Evolutionary conservation across 331 rosid genomes (phyloP), one percentile per base, ranked within the genome.

Genomic region (Erythrophleum ivorense): DNA sequence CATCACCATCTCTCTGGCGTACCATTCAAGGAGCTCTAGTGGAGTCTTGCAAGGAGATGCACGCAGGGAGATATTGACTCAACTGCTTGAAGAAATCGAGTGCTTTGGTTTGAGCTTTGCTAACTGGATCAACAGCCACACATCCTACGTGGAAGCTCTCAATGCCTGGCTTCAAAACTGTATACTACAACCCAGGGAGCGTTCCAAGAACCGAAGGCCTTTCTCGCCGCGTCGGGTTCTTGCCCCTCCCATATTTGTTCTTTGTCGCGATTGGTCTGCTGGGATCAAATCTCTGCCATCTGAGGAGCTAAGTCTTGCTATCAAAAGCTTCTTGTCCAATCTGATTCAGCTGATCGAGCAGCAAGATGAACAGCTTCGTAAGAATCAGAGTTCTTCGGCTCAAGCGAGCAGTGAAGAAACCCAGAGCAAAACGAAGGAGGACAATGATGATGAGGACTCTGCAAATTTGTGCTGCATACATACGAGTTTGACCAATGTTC

Each of bases 1-100:
- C 89, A 96, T 96, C 55, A 96, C 99, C 53, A 94, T 95, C 88
- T 96, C 99, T 21, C 81, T 95, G 83, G 98, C 99, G n/a, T 95
- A 95, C 78, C 99, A 95, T 82, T 92, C 97, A 46, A 91, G 86
- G 85, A 90, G 84, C 63, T 64, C 88, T 9, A 73, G 84, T 12
- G 89, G 88, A 75, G 64, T 87, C 29, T 77, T 90, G 75, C 91
- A 76, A 87, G 97, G 94, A 62, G 94, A 91, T 1, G 80, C 73
- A 4, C 94, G 79, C 54, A 77, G 90, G 81, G 92, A 88, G 78
- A 86, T 89, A 68, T 65, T 87, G 82, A 59, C 75, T 49, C 94
- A 85, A 41, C 92, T 95, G 73, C 85, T 88, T 31, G 90, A 92
- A 75, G 97, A 95, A 82, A 86, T 92, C 3, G 99, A 93, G 80